Evolutionary conservation across 2,329 filamentous ascomycete species (phyloP), one percentile per base, ranked within the genome.

Genomic region (Fusarium algeriense): DNA sequence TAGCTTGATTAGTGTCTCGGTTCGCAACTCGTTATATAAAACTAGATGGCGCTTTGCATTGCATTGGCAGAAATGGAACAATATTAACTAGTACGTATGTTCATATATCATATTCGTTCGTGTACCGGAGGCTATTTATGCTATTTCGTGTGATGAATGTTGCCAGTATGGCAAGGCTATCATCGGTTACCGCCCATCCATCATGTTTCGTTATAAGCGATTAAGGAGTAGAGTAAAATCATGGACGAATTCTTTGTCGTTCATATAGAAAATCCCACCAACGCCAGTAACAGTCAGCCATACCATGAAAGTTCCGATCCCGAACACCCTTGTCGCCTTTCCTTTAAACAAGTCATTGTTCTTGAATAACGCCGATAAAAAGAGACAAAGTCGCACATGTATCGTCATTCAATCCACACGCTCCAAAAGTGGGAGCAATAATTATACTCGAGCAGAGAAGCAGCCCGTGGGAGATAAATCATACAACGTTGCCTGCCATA

Each of bases 401-500:
- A 46, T 43, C 60, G 15, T 34, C 58, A 49, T 38, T 70, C 35
- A 41, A 69, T 34, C 56, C 52, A 41, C 46, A 46, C 20, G 45
- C 63, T 56, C 50, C 20, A 23, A 12, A 55, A 48, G 10, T 38
- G 23, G 44, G 26, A 50, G 48, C 26, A 49, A 52, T 30, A 40
- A 35, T 32, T 40, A 54, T 46, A 37, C 48, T 63, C 49, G 54
- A 73, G 55, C 50, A 64, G 64, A 64, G 43, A 44, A 41, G 49
- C 45, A 53, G 32, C 35, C 38, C 10, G 19, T 20, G 38, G 35
- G 30, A 19, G 20, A 14, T 13, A 58, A 50, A 37, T 77, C 74
- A 89, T 54, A 90, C 86, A 66, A 91, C 84, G 72, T 94, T 96
- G 19, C 95, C 95, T 7, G 95, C 95, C 86, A 98, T 92, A 13